Conservation (phyloP, 257 asterid species). For the Ilex aquifolium region DNA sequence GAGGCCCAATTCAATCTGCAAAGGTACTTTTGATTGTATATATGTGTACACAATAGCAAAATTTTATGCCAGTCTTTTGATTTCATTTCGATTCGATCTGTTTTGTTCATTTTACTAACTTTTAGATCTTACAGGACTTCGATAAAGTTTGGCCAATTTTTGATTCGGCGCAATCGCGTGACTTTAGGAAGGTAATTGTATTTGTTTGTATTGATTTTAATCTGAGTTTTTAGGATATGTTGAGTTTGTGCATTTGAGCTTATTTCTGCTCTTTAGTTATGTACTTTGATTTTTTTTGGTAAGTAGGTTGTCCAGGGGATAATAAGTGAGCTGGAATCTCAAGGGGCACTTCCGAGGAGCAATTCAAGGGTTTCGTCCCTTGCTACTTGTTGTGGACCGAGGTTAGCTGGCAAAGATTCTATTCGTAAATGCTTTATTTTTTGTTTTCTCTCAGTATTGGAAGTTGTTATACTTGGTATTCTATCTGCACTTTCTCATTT, state of each 20-base stretch:
- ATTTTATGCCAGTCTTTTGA: background rate
- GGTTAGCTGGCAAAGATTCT: constrained; percentile 43
- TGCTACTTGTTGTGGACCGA: constrained; percentile 98
- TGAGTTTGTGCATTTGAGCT: no score
- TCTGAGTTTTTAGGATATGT: background rate
- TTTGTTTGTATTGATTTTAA: constrained; percentile 4
- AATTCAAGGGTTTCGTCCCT: constrained; percentile 99
- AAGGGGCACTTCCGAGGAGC: constrained; percentile 99
- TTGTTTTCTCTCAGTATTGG: constrained; percentile 4
- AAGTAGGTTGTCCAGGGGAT: constrained; percentile 93
- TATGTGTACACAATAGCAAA: background rate
- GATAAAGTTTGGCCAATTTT: constrained; percentile 99
- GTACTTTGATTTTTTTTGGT: constrained; percentile 5
- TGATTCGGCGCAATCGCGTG: constrained; percentile 99
- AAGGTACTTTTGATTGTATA: constrained; percentile 33
- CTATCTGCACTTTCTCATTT: constrained; percentile 8
- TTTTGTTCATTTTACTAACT: constrained; percentile 7
- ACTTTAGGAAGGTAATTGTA: constrained; percentile 78
- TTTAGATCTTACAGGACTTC: constrained; percentile 62
- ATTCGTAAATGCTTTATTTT: background rate
- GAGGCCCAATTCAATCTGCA: constrained; percentile 96
- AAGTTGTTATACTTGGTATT: constrained; percentile 5
- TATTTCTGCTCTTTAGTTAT: constrained; percentile 3
- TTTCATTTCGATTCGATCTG: background rate
- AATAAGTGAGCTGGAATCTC: constrained; percentile 95